phyloP scores from a whole-genome alignment of 2,329 filamentous ascomycete species.

The Claviceps sp. region DNA sequence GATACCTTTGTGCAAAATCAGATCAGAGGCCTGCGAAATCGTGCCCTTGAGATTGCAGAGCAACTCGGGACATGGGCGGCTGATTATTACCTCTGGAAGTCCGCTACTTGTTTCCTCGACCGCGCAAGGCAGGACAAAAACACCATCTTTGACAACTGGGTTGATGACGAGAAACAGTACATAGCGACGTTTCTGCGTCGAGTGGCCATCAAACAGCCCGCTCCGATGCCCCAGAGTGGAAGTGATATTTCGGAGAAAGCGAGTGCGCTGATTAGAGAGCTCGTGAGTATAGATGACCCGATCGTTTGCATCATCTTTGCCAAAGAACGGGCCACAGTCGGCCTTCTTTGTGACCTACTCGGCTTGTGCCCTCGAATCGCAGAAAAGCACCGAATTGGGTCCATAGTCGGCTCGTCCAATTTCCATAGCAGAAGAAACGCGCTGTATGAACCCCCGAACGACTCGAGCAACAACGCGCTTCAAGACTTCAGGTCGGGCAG shows the following conservation, averaged over 20 bases:
- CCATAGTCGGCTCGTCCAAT: conserved; percentile 41
- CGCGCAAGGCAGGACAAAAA: conserved; percentile 8
- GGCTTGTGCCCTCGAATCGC: conserved; percentile 33
- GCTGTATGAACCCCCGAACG: conserved; percentile 24
- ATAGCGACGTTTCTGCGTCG: conserved; percentile 32
- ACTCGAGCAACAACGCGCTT: conserved; percentile 19
- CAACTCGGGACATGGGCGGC: conserved; percentile 57
- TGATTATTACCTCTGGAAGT: conserved; percentile 48
- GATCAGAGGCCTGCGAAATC: conserved; percentile 39
- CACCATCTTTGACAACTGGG: conserved; percentile 26
- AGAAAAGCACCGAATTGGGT: conserved; percentile 35
- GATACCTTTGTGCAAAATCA: conserved; percentile 42
- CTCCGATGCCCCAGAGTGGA: conserved; percentile 6
- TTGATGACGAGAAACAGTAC: conserved; percentile 40
- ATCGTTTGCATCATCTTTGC: conserved; percentile 55
- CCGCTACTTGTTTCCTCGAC: conserved; percentile 24
- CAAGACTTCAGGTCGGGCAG: conserved; percentile 39
- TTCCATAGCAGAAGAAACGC: conserved; percentile 22
- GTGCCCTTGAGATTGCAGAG: conserved; percentile 33
- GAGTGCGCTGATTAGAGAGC: conserved; percentile 34
- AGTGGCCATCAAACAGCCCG: conserved; percentile 13
- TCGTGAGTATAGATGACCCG: conserved; percentile 28
- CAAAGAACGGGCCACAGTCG: conserved; percentile 45
- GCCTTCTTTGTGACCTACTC: conserved; percentile 45
- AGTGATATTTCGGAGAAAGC: conserved; percentile 43